Evolutionary conservation across 2,329 filamentous ascomycete species (phyloP).

Genomic region (Ascochyta koolunga): DNA sequence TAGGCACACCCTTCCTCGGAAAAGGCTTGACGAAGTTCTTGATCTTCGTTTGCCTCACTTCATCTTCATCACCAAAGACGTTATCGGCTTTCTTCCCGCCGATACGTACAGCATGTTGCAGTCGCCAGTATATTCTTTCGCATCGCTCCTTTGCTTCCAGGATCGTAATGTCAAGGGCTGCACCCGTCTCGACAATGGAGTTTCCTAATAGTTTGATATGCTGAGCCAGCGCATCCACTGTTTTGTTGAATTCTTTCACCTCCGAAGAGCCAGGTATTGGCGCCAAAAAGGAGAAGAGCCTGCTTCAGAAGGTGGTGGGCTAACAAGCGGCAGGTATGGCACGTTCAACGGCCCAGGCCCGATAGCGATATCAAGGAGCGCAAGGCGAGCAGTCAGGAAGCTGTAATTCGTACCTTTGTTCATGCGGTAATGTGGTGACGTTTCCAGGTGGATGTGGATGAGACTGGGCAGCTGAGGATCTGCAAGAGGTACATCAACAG

Average conservation of each 20-base stretch:
- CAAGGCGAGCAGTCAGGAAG: conserved; percentile 68
- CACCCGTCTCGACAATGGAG: conserved; percentile 75
- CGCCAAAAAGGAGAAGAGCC: conserved; percentile 22
- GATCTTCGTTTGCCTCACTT: conserved; percentile 55
- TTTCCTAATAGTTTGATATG: conserved; percentile 55
- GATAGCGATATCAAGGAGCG: conserved; percentile 76
- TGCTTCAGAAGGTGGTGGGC: conserved; percentile 29
- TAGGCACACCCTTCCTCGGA: conserved; percentile 4
- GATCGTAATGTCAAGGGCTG: conserved; percentile 59
- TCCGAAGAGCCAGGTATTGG: conserved; percentile 31
- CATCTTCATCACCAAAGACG: conserved; percentile 52
- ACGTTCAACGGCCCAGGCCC: conserved; percentile 62
- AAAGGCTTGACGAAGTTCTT: conserved; percentile 20
- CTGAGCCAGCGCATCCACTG: conserved; percentile 70
- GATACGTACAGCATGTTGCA: conserved; percentile 74
- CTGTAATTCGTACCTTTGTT: conserved; percentile 68
- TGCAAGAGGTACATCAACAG: conserved; percentile 33
- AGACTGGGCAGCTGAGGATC: conserved; percentile 25
- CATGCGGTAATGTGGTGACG: conserved; percentile 58
- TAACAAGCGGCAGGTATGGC: conserved; percentile 38
- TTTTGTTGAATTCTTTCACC: conserved; percentile 67
- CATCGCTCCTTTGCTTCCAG: conserved; percentile 78
- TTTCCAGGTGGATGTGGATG: conserved; percentile 38
- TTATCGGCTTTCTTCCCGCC: conserved; percentile 51
- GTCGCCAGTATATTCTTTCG: conserved; percentile 74